phyloP scores from a whole-genome alignment of 768 basidiomycete genomes.

The Vararia minispora region DNA sequence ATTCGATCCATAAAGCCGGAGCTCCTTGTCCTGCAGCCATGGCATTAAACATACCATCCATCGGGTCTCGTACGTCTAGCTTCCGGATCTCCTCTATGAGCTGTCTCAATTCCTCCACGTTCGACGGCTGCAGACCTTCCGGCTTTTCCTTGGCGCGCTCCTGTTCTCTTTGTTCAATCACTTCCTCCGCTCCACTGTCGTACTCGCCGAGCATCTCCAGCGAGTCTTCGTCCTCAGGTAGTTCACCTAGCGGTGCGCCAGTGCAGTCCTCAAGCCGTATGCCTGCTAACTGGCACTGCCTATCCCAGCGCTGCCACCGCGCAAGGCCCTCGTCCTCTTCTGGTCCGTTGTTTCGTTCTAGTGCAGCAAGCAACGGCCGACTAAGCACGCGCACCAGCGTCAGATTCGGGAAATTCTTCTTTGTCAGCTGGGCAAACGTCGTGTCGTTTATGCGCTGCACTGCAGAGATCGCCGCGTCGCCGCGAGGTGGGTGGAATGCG shows the following conservation, averaged over 20 bases:
- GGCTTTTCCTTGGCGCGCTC: slow-evolving; percentile 17
- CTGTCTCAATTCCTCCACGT: slow-evolving; percentile 12
- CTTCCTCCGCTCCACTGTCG: slow-evolving; percentile 23
- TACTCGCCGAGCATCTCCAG: slow-evolving; percentile 19
- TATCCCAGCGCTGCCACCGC: slow-evolving; percentile 67
- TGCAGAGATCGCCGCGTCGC: slow-evolving; percentile 30
- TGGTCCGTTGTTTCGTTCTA: slow-evolving; percentile 47
- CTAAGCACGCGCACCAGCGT: slow-evolving; percentile 49
- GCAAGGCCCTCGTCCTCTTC: slow-evolving; percentile 23
- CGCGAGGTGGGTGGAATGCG: slow-evolving; percentile 54
- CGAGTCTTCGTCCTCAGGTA: slow-evolving; percentile 22
- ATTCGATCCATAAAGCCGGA: too few relatives aligned
- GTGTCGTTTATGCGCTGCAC: slow-evolving; percentile 49
- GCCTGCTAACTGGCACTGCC: slow-evolving; percentile 33
- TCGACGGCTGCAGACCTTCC: slow-evolving; percentile 13
- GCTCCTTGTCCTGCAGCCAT: too few relatives aligned
- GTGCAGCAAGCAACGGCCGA: slow-evolving; percentile 38
- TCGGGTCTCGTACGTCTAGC: too few relatives aligned
- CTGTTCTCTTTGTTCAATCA: slow-evolving; percentile 15
- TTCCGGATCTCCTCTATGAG: slow-evolving; percentile 12
- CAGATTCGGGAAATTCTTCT: slow-evolving; percentile 48
- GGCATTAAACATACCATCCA: too few relatives aligned
- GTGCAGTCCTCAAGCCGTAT: slow-evolving; percentile 71
- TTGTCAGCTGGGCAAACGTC: slow-evolving; percentile 46
- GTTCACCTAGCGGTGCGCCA: slow-evolving; percentile 44